Conservation (phyloP, 805 yeast species). For the Wickerhamomyces silvicola region DNA sequence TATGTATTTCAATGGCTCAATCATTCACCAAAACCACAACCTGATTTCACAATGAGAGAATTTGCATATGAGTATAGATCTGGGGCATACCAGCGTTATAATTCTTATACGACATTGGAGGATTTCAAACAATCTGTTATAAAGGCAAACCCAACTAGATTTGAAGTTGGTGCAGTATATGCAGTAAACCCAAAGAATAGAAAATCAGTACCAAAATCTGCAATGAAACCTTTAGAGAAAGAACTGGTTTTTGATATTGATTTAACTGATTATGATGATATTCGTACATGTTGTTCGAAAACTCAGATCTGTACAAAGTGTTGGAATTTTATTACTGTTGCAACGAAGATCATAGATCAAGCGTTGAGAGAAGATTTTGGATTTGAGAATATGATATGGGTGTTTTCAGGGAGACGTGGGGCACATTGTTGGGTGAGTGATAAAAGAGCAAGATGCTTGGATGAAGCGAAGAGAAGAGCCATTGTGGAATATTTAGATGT, state of each 20-base stretch:
- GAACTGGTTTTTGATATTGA: conserved; percentile 96
- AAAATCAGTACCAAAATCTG: conserved; percentile 65
- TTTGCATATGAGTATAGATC: conserved; percentile 85
- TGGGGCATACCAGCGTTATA: conserved; percentile 88
- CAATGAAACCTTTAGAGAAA: conserved; percentile 75
- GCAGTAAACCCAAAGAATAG: conserved; percentile 82
- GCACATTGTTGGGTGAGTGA: conserved; percentile 99
- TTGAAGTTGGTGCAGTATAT: conserved; percentile 92
- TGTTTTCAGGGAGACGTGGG: conserved; percentile 97
- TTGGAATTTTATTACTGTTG: conserved; percentile 88
- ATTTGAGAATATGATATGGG: conserved; percentile 83
- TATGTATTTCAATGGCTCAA: conserved; percentile 83
- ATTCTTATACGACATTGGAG: conserved; percentile 57
- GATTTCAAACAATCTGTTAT: conserved; percentile 78
- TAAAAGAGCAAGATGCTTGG: conserved; percentile 64
- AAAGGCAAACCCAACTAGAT: conserved; percentile 75
- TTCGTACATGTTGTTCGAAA: conserved; percentile 88
- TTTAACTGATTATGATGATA: conserved; percentile 92
- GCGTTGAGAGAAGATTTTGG: conserved; percentile 87
- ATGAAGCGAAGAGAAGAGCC: conserved; percentile 68
- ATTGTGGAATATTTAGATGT: conserved; percentile 82
- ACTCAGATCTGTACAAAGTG: conserved; percentile 83
- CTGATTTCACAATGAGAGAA: conserved; percentile 83
- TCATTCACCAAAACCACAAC: conserved; percentile 70
- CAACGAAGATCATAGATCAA: conserved; percentile 64